phyloP scores from a whole-genome alignment of 768 basidiomycete genomes.

The Hortiboletus campestris region DNA sequence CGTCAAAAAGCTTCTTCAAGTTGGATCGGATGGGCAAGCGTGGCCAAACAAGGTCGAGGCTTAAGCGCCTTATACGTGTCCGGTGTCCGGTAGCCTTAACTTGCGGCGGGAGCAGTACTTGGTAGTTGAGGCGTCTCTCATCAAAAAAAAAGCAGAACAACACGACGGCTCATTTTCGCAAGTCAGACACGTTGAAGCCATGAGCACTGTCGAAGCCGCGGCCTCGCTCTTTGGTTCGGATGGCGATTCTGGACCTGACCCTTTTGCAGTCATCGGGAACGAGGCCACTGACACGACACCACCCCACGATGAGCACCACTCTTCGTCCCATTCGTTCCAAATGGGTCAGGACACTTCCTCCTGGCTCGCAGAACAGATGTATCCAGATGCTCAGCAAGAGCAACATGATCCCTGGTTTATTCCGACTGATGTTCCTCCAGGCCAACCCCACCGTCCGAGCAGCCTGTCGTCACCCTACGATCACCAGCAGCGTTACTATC shows the following conservation, averaged over 20 bases:
- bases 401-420: conserved; percentile 28
- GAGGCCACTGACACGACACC: conserved; percentile 32
- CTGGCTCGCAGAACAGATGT: conserved; percentile 38
- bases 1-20: neutral
- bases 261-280: conserved; percentile 59
- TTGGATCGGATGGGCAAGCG: conserved; percentile 15
- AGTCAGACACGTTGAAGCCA: conserved; percentile 37
- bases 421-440: conserved; percentile 16
- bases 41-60: conserved; percentile 24
- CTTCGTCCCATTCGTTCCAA: conserved; percentile 23
- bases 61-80: neutral
- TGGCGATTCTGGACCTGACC: conserved; percentile 55
- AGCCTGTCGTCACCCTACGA: conserved; percentile 18
- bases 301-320: conserved; percentile 24
- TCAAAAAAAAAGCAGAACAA: conserved; percentile 16
- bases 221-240: conserved; percentile 76
- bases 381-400: conserved; percentile 25
- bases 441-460: conserved; percentile 14
- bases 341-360: conserved; percentile 39
- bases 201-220: conserved; percentile 73
- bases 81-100: conserved; percentile 1
- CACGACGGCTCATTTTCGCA: conserved; percentile 9
- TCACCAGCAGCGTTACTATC: conserved; percentile 34
- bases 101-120: neutral
- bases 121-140: neutral